These are phyloP conservation scores for Oxytropis ochrocephala DNA, from an alignment of 306 rosid species.

Conservation along the genomic window DNA sequence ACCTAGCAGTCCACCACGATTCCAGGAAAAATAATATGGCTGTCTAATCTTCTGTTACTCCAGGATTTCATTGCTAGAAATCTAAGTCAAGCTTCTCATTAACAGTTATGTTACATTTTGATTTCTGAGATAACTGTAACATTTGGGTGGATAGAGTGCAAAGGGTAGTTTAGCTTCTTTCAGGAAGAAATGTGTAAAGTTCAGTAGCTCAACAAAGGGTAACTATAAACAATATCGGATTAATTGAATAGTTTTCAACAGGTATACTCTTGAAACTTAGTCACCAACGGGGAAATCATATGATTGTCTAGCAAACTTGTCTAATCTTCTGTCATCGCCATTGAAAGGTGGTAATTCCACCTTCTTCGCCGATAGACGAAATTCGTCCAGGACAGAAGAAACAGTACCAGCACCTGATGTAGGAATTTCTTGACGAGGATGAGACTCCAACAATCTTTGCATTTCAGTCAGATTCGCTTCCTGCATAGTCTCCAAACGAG, in stretches of 20 bases:
- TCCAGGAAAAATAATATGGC: neutral
- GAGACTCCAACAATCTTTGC: too few species aligned
- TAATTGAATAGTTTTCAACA: constrained; percentile 7
- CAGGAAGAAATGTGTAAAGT: neutral
- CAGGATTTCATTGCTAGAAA: constrained; percentile 7
- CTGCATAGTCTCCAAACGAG: too few species aligned
- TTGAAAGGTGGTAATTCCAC: too few species aligned
- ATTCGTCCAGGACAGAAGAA: too few species aligned
- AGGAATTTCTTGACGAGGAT: too few species aligned
- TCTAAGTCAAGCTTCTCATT: constrained; percentile 2
- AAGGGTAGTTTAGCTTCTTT: neutral
- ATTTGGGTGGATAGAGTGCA: neutral
- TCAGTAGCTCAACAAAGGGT: neutral
- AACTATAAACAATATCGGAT: neutral
- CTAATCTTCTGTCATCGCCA: too few species aligned
- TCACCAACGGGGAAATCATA: neutral
- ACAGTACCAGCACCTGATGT: too few species aligned
- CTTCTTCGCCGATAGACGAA: too few species aligned
- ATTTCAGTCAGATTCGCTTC: too few species aligned
- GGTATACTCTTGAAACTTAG: neutral
- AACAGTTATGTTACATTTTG: neutral
- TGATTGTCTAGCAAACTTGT: constrained; percentile 8
- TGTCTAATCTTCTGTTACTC: neutral
- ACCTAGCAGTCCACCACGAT: neutral
- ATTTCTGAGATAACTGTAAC: neutral